These are phyloP conservation scores for Suhomyces kilbournensis DNA, from an alignment of 805 yeast species.

Conservation along the genomic window DNA sequence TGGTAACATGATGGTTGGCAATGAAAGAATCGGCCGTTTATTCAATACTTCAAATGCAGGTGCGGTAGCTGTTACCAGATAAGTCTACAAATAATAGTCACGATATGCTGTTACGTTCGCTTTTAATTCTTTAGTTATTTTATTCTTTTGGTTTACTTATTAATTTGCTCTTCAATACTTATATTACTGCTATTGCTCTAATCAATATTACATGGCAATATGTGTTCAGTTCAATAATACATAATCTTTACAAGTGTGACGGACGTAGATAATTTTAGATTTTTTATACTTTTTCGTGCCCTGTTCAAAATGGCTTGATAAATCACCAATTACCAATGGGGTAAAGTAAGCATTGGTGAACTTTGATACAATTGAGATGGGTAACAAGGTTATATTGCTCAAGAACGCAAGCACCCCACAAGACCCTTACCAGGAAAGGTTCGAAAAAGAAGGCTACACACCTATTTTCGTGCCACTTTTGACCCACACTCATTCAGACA, in stretches of 20 bases:
- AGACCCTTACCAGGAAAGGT: slow-evolving; percentile 60
- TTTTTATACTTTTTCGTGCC: background rate
- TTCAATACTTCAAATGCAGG: slow-evolving; percentile 15
- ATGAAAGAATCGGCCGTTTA: slow-evolving; percentile 39
- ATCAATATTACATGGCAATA: background rate
- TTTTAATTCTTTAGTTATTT: background rate
- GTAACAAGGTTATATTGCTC: slow-evolving; percentile 45
- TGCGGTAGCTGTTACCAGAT: background rate
- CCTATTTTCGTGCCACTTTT: slow-evolving; percentile 72
- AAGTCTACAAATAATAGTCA: background rate
- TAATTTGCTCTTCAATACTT: background rate
- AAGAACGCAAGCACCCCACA: slow-evolving; percentile 69
- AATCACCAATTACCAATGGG: background rate
- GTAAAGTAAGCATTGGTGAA: background rate
- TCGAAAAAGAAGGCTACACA: slow-evolving; percentile 32
- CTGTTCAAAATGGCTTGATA: background rate
- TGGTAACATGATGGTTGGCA: slow-evolving; percentile 44
- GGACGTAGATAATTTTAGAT: no score
- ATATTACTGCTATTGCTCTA: background rate
- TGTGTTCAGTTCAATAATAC: background rate
- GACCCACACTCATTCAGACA: slow-evolving; percentile 57
- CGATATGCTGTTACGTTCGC: background rate
- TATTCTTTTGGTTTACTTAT: background rate
- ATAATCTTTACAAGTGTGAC: no score
- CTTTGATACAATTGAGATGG: background rate